phyloP scores from a whole-genome alignment of 2,329 filamentous ascomycete genomes.

The Claviceps humidiphila region DNA sequence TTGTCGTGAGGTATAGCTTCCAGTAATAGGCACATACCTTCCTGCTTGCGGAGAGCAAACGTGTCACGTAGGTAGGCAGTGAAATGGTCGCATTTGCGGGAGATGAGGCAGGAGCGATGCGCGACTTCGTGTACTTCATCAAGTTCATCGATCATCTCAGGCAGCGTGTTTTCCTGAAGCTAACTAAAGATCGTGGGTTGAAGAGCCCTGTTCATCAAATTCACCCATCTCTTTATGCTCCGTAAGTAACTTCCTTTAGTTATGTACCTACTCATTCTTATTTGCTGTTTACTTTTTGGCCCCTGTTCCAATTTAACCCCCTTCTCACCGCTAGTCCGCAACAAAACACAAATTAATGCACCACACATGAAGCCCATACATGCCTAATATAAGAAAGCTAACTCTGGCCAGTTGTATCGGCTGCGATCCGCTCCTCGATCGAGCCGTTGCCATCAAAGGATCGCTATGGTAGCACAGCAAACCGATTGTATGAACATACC shows the following conservation, averaged over 20 bases:
- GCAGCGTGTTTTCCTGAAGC: background rate
- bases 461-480: background rate
- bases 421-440: background rate
- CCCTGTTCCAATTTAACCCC: background rate
- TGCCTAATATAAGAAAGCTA: background rate
- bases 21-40: background rate
- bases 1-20: background rate
- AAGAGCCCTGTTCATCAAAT: background rate
- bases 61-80: too few relatives aligned
- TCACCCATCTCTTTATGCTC: background rate
- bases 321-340: background rate
- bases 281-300: too few relatives aligned
- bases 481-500: background rate
- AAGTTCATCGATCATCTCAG: background rate
- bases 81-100: background rate
- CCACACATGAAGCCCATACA: background rate
- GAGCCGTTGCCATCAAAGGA: background rate
- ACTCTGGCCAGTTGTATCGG: background rate
- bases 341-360: background rate
- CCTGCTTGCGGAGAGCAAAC: background rate
- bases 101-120: background rate
- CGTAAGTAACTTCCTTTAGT: too few relatives aligned
- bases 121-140: background rate
- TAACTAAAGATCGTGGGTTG: background rate
- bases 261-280: too few relatives aligned